These are phyloP conservation scores for Chimonanthus praecox DNA, from an alignment of 164 flowering plant species.

Conservation along the genomic window DNA sequence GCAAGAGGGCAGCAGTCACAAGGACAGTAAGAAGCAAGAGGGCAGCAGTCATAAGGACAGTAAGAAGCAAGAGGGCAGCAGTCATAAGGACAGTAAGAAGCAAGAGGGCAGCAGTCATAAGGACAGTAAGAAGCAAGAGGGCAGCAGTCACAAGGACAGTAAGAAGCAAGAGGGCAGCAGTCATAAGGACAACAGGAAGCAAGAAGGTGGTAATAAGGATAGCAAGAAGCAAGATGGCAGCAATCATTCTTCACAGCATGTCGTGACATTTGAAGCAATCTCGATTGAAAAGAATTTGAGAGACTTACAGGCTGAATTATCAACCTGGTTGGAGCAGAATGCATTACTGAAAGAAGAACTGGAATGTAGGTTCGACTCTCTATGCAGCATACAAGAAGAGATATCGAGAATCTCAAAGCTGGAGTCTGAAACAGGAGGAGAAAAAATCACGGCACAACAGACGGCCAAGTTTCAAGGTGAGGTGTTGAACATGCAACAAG, in stretches of 20 bases:
- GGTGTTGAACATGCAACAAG: slow-evolving; percentile 66
- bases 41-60: too few relatives aligned
- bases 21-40: too few relatives aligned
- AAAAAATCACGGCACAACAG: slow-evolving; percentile 35
- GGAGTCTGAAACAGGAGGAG: slow-evolving; percentile 15
- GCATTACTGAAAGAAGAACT: slow-evolving; percentile 50
- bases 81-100: too few relatives aligned
- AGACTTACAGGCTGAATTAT: slow-evolving; percentile 55
- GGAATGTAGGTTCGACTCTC: slow-evolving; percentile 33
- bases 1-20: too few relatives aligned
- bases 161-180: too few relatives aligned
- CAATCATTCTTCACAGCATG: slow-evolving; percentile 10
- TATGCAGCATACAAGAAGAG: slow-evolving; percentile 53
- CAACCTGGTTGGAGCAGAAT: slow-evolving; percentile 60
- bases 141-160: too few relatives aligned
- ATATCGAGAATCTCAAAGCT: slow-evolving; percentile 23
- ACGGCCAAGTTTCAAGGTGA: slow-evolving; percentile 78
- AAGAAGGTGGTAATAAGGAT: background rate
- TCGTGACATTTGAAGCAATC: slow-evolving; percentile 32
- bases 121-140: too few relatives aligned
- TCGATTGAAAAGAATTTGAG: slow-evolving; percentile 53
- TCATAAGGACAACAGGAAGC: too few relatives aligned
- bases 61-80: too few relatives aligned
- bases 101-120: slow-evolving; percentile 13
- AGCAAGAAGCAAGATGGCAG: slow-evolving; percentile 24